Evolutionary conservation across 768 basidiomycete genomes (phyloP).

Genomic region (Auriscalpium microsporum): DNA sequence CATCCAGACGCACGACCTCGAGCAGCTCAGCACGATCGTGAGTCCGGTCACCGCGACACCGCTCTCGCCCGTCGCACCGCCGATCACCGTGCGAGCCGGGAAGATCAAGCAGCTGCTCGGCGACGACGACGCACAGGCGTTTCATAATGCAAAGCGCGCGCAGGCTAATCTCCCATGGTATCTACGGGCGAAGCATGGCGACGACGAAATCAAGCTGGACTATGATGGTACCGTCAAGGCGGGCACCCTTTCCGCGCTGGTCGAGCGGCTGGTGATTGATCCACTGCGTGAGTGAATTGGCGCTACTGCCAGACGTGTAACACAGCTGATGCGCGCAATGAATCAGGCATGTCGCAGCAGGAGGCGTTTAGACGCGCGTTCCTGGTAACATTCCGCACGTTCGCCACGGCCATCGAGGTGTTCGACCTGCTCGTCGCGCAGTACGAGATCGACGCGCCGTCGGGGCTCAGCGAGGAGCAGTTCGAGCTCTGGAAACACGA

Average conservation of each 20-base stretch:
- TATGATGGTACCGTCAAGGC: slow-evolving; percentile 56
- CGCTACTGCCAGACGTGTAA: not conserved
- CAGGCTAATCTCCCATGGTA: slow-evolving; percentile 44
- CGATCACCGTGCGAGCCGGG: slow-evolving; percentile 17
- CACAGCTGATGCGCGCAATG: not conserved
- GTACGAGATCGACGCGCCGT: slow-evolving; percentile 45
- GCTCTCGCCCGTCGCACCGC: not conserved
- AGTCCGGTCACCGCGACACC: not conserved
- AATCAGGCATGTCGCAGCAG: slow-evolving; percentile 18
- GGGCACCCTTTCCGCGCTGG: slow-evolving; percentile 63
- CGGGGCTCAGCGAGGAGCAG: slow-evolving; percentile 39
- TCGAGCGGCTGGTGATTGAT: slow-evolving; percentile 61
- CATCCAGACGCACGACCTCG: slow-evolving; percentile 4
- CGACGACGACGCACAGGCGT: slow-evolving; percentile 35
- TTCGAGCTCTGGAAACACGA: slow-evolving; percentile 57
- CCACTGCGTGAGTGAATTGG: slow-evolving; percentile 41
- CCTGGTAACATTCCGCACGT: slow-evolving; percentile 76
- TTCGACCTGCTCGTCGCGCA: slow-evolving; percentile 61
- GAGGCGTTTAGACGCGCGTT: slow-evolving; percentile 51
- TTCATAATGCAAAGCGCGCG: slow-evolving; percentile 29
- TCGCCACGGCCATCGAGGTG: slow-evolving; percentile 58
- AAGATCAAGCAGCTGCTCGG: slow-evolving; percentile 34
- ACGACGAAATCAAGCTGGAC: slow-evolving; percentile 56
- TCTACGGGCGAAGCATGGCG: slow-evolving; percentile 44
- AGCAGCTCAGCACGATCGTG: not conserved